Evolutionary conservation across 108 stramenopile genomes (phyloP).

Genomic region (Nannochloropsis salina): DNA sequence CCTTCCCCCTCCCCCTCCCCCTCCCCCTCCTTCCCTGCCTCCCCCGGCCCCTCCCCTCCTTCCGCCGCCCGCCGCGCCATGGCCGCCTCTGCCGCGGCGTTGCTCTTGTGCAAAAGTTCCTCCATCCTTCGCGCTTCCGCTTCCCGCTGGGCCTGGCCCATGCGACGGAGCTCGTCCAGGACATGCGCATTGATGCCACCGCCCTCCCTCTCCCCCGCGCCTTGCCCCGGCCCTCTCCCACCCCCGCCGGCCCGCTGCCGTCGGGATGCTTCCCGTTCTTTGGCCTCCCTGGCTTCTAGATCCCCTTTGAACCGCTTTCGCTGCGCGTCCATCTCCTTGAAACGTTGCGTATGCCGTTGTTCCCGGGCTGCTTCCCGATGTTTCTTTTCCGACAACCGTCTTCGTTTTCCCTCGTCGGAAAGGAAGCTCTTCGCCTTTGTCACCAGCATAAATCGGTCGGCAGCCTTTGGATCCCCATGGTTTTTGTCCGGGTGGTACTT

Average conservation of each 20-base stretch:
- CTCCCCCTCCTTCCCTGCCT: neutral
- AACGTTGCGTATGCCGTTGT: neutral
- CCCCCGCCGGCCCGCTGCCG: neutral
- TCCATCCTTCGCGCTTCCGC: conserved; percentile 14
- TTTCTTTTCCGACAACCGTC: neutral
- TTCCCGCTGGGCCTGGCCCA: neutral
- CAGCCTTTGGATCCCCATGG: conserved; percentile 36
- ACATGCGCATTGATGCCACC: neutral
- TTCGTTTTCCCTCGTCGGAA: neutral
- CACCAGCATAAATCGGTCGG: conserved; percentile 14
- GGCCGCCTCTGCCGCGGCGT: neutral
- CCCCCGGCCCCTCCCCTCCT: neutral
- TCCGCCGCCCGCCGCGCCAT: neutral
- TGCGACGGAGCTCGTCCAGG: neutral
- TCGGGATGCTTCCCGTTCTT: neutral
- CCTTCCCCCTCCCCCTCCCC: neutral
- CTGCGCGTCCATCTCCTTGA: conserved; percentile 7
- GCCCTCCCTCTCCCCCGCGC: neutral
- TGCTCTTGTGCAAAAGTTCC: neutral
- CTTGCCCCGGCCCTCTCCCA: neutral
- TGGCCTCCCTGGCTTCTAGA: neutral
- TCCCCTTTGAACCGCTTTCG: neutral
- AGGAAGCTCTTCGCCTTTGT: neutral
- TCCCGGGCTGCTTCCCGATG: neutral
- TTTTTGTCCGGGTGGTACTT: conserved; percentile 53